Evolutionary conservation across 2,329 filamentous ascomycete genomes (phyloP), one percentile per base, ranked within the genome.

Genomic region (Monosporascus sp.): DNA sequence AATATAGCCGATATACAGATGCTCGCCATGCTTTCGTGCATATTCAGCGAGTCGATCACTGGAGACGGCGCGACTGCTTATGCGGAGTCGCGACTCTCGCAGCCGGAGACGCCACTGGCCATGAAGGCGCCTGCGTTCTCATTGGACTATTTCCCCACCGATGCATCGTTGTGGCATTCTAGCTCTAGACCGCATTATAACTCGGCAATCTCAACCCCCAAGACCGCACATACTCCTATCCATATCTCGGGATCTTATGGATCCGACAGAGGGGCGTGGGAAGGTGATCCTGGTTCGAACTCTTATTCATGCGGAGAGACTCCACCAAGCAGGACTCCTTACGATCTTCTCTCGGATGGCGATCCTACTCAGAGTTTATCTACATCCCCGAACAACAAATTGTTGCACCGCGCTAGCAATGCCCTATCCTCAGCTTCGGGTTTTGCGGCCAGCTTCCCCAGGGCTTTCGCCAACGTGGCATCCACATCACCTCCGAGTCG

Each of bases 21-120:
- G 85, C 65, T 88, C 50, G 85, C 84, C 8, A 87, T 88, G 83
- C 74, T 88, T 27, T 85, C 84, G 1, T 88, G 85, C 65, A 79
- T 88, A 53, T 87, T 88, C 63, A 82, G 79, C 59, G 83, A 87
- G 49, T 76, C 83, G 0, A 74, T 77, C 14, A 72, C 78, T 0
- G 74, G 80, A 44, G 77, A 83, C 53, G 75, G 75, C 48, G 73
- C 22, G 22, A 46, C 82, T 24, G 79, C 82, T 4, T 83, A 84
- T 58, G 75, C 77, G 17, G 81, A 82, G 57, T 77, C 78, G 2
- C 76, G 76, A 52, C 70, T 84, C 49, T 75, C 79, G 0, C 78
- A 83, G 51, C 76, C 82, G 6, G 80, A 85, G 58, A 85, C 81
- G 25, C 84, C 84, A 7, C 70, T 87, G 15, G 78, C 82, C 3